Base-by-base conservation (phyloP, 768 basidiomycete genomes). In the Hericium erinaceus region DNA sequence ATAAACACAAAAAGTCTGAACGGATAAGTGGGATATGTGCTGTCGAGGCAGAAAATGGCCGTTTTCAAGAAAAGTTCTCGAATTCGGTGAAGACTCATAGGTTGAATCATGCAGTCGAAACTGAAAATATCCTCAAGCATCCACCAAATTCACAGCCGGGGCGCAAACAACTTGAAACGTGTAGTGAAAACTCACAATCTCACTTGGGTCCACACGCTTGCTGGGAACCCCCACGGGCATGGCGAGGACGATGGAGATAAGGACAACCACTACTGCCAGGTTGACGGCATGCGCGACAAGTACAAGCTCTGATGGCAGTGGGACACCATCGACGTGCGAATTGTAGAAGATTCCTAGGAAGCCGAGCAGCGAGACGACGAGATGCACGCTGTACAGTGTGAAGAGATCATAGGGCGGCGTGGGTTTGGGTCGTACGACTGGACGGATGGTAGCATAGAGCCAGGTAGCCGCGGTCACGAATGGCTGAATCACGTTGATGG, bases 221-320 rank as follows among this genome's bases (percentile, higher is more conserved):
- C 81, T 83, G 4, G 90, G 87, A n/a, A 86, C 66, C 1, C 68
- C 80, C 55, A 92, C 62, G 0, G 89, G 90, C 81, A 89, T 89
- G 1, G 70, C 70, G 22, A 85, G 63, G 15, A 85, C 71, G 8
- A 84, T 68, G 0, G 64, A 59, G 12, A 89, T 56, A 24, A 85
- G 68, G 1, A 70, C 60, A 10, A 75, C 24, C 28, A 82, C 59
- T 0, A 72, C 76, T 11, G 72, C 58, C 39, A 87, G 50, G 65
- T 89, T 83, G 53, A 68, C 64, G 39, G 69, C 64, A n/a, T 73
- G 55, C 0, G 55, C 69, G 0, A 59, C 46, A 5, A 76, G 39
- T 2, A 63, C 54, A 22, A 66, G 16, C 2, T 68, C 57, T 0
- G 72, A 61, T 2, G 79, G 80, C 15, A 79, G 65, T 0, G 79